Evolutionary conservation across 345 rosid species (phyloP).

Genomic region (Euphorbia tirucalli): DNA sequence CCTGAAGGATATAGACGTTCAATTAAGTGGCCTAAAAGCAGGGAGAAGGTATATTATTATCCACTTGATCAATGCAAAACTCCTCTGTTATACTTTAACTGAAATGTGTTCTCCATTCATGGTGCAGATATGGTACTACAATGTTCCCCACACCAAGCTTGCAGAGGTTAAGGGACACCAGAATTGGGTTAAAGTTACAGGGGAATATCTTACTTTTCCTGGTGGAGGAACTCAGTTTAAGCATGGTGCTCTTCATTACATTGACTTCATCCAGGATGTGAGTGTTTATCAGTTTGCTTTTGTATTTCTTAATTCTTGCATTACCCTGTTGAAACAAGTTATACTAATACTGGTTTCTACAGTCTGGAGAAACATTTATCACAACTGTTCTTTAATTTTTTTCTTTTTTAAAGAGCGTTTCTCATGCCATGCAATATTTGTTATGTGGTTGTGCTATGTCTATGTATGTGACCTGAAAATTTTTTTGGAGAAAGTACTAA

Average conservation of each 20-base stretch:
- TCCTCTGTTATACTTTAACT: conserved; percentile 10
- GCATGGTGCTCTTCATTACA: conserved; percentile 89
- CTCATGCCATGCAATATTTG: neutral
- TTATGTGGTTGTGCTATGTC: neutral
- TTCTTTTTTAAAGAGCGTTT: neutral
- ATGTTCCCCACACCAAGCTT: conserved; percentile 93
- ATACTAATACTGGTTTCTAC: neutral
- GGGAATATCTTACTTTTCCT: conserved; percentile 93
- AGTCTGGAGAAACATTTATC: neutral
- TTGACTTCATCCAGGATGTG: conserved; percentile 88
- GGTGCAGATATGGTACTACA: conserved; percentile 86
- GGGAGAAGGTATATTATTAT: conserved; percentile 68
- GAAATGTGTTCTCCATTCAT: conserved; percentile 18
- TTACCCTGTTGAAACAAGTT: conserved; percentile 28
- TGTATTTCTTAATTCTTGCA: conserved; percentile 47
- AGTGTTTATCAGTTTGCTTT: conserved; percentile 8
- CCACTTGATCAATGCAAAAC: conserved; percentile 6
- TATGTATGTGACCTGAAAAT: neutral
- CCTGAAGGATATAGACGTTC: conserved; percentile 82
- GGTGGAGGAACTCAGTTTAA: conserved; percentile 98
- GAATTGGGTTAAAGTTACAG: conserved; percentile 92
- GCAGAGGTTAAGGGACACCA: conserved; percentile 89
- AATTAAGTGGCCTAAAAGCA: conserved; percentile 89
- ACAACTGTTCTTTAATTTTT: neutral
- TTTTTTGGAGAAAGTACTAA: neutral